Evolutionary conservation across 345 rosid genomes (phyloP).

Genomic region (Toxicodendron radicans): DNA sequence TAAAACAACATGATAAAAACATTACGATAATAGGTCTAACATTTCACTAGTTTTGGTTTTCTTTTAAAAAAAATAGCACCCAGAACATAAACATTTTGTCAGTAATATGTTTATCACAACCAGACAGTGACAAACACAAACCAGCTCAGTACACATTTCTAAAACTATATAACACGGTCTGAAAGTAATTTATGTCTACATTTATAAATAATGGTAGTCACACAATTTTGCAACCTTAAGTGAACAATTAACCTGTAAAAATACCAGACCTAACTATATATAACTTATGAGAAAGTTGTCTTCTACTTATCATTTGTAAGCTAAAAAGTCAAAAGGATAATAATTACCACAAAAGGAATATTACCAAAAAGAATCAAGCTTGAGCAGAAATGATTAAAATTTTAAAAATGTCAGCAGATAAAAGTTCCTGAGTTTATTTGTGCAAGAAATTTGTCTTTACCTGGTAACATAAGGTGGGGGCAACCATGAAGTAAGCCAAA

Average conservation of each 20-base stretch:
- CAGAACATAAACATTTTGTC: background rate
- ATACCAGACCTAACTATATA: background rate
- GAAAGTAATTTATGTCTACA: constrained; percentile 8
- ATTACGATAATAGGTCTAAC: background rate
- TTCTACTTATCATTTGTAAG: background rate
- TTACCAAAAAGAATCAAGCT: constrained; percentile 6
- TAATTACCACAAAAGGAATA: background rate
- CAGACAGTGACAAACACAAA: background rate
- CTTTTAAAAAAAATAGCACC: background rate
- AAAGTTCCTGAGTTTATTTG: constrained; percentile 7
- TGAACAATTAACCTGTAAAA: background rate
- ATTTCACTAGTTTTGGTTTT: background rate
- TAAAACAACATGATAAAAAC: background rate
- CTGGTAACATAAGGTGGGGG: constrained; percentile 99
- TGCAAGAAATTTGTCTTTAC: constrained; percentile 34
- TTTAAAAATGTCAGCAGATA: background rate
- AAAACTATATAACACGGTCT: background rate
- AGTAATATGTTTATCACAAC: background rate
- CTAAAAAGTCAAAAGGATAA: background rate
- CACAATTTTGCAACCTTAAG: background rate
- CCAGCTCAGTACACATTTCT: background rate
- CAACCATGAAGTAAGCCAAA: constrained; percentile 91
- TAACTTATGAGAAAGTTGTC: background rate
- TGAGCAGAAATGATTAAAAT: background rate
- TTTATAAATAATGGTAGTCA: constrained; percentile 2